Conservation (phyloP, 768 basidiomycete genomes). For the Tricholoma flavovirens region DNA sequence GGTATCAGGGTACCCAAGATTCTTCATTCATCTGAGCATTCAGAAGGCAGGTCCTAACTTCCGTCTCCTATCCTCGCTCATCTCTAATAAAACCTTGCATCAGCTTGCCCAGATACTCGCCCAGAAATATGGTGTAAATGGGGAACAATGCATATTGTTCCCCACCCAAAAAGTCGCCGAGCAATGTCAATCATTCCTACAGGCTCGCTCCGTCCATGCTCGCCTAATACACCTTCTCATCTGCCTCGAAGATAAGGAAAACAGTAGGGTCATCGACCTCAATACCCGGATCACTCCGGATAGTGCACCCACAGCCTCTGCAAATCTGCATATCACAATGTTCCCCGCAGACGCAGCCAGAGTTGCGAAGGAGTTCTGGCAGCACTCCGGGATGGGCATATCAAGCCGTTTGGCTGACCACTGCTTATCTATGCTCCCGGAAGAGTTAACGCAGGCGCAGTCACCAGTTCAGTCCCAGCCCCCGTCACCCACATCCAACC, state of each 20-base stretch:
- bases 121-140: constrained; percentile 65
- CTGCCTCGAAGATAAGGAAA: constrained; percentile 47
- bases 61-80: background rate
- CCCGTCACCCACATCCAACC: constrained; percentile 24
- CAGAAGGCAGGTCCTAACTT: constrained; percentile 53
- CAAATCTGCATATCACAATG: constrained; percentile 78
- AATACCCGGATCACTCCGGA: constrained; percentile 20
- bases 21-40: constrained; percentile 86
- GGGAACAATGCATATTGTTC: constrained; percentile 76
- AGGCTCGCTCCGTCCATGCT: constrained; percentile 44
- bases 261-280: constrained; percentile 21
- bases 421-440: constrained; percentile 67
- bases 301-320: constrained; percentile 22
- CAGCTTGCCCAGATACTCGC: constrained; percentile 78
- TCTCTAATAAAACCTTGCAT: constrained; percentile 2
- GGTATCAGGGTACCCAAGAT: constrained; percentile 90
- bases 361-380: constrained; percentile 91
- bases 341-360: constrained; percentile 57
- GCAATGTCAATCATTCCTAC: constrained; percentile 69
- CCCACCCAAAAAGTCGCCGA: constrained; percentile 69
- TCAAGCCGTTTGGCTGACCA: constrained; percentile 83
- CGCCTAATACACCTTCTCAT: constrained; percentile 69
- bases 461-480: constrained; percentile 1
- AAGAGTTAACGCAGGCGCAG: constrained; percentile 26
- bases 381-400: constrained; percentile 87